A percentile compares a stretch with the other conserved stretches of the same genome.
phyloP scores from a whole-genome alignment of 352 stramenopile genomes.

The Thraustotheca clavata region DNA sequence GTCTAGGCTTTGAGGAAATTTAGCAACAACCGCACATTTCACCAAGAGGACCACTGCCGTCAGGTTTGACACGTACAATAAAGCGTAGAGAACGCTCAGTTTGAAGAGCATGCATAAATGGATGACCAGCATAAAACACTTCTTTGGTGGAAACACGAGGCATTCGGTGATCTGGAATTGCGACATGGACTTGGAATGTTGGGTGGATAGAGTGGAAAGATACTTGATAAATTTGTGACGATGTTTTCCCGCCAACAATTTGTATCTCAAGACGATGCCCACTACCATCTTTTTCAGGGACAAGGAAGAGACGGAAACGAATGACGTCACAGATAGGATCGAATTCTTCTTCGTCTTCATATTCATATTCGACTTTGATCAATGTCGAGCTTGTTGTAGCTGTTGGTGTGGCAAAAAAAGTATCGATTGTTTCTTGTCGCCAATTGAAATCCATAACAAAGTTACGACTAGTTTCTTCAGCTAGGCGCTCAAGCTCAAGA shows the following conservation, averaged over 20 bases:
- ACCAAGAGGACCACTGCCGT: constrained; percentile 27
- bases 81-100: constrained; percentile 24
- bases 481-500: constrained; percentile 24
- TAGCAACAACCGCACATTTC: constrained; percentile 33
- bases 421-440: constrained; percentile 23
- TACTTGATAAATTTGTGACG: constrained; percentile 26
- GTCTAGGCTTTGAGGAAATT: neutral
- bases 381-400: constrained; percentile 17
- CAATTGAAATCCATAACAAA: constrained; percentile 28
- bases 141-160: constrained; percentile 19
- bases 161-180: constrained; percentile 25
- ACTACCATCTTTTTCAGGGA: constrained; percentile 8
- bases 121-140: constrained; percentile 26
- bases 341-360: constrained; percentile 11
- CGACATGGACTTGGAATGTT: constrained; percentile 27
- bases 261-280: constrained; percentile 26
- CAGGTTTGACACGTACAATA: constrained; percentile 28
- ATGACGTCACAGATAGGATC: constrained; percentile 23
- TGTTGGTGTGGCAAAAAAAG: constrained; percentile 24
- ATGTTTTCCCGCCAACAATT: constrained; percentile 23
- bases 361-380: constrained; percentile 17
- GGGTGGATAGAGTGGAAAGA: constrained; percentile 31
- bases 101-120: constrained; percentile 23
- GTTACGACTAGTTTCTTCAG: constrained; percentile 18
- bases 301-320: constrained; percentile 25